Evolutionary conservation across 2,329 filamentous ascomycete genomes (phyloP), one percentile per base, ranked within the genome.

Genomic region (Alternaria gansuensis): DNA sequence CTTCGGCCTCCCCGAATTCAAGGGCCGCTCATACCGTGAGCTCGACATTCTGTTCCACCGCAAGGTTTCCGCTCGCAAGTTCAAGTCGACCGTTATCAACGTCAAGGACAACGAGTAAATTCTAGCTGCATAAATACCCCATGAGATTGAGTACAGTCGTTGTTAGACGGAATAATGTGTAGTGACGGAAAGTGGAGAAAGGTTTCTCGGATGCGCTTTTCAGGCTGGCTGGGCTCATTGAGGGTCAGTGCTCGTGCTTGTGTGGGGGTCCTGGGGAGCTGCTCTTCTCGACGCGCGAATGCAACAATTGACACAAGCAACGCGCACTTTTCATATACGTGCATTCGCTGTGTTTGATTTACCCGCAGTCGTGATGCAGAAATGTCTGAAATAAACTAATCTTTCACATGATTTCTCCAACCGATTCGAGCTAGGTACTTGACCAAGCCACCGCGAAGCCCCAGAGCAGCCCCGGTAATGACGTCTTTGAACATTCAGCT

Each of bases 81-180:
- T 82, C 82, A 85, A 82, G 77, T 68, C 82, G 67, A 86, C 84
- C 0, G 75, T 78, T 3, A 69, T 90, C 70, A 83, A 87, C 68
- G 76, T 87, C 61, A 76, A 82, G 40, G 87, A 88, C 66, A 85
- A 89, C 73, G 83, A 88, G 80, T 89, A 88, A 75, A 49, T 9
- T 11, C 6, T 24, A 13, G 11, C n/a, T 10, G 28, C 17, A 11
- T 44, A 17, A 36, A n/a, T 48, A 33, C 3, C 4, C 23, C 17
- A 40, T 36, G 29, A 24, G 17, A 13, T 48, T 36, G 21, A 26
- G 44, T 17, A 17, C 21, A 10, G 21, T 36, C 5, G 1, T 14
- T 24, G 0, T n/a, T 24, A 14, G 3, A 14, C 10, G 17, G 21
- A 26, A 36, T 11, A 24, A 11, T 10, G 44, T 36, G 21, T 48